Evolutionary conservation across 2,329 filamentous ascomycete species (phyloP).

Genomic region (Claviceps sp.): DNA sequence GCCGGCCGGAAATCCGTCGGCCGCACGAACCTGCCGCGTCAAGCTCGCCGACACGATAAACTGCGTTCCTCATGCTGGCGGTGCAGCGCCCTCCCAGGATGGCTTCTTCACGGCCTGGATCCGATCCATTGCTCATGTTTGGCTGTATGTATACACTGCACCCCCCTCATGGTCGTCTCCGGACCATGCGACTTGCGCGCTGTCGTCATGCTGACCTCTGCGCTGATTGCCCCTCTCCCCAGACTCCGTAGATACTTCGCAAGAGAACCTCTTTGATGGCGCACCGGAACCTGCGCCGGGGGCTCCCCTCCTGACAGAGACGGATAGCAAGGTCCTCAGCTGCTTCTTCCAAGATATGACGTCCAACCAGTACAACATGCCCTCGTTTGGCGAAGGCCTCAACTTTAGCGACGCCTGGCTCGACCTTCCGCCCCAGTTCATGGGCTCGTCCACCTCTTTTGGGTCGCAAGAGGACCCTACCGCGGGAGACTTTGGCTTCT

Average conservation of each 20-base stretch:
- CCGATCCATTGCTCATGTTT: constrained; percentile 46
- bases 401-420: constrained; percentile 39
- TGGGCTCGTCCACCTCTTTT: constrained; percentile 51
- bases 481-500: constrained; percentile 8
- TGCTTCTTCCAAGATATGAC: constrained; percentile 43
- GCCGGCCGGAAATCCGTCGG: background rate
- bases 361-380: constrained; percentile 34
- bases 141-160: constrained; percentile 42
- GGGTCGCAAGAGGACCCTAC: constrained; percentile 30
- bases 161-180: background rate
- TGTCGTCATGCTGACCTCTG: constrained; percentile 2
- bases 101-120: constrained; percentile 41
- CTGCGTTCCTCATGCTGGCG: constrained; percentile 41
- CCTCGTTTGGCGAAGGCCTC: constrained; percentile 37
- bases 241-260: constrained; percentile 32
- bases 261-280: constrained; percentile 33
- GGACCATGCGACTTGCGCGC: background rate
- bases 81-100: constrained; percentile 40
- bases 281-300: constrained; percentile 50
- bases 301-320: constrained; percentile 50
- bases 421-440: constrained; percentile 49
- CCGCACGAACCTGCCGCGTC: background rate
- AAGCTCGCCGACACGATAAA: constrained; percentile 10
- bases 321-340: constrained; percentile 43
- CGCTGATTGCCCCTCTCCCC: constrained; percentile 5